Evolutionary conservation across 2,329 filamentous ascomycete species (phyloP).

Genomic region (Coniochaeta pulveracea): DNA sequence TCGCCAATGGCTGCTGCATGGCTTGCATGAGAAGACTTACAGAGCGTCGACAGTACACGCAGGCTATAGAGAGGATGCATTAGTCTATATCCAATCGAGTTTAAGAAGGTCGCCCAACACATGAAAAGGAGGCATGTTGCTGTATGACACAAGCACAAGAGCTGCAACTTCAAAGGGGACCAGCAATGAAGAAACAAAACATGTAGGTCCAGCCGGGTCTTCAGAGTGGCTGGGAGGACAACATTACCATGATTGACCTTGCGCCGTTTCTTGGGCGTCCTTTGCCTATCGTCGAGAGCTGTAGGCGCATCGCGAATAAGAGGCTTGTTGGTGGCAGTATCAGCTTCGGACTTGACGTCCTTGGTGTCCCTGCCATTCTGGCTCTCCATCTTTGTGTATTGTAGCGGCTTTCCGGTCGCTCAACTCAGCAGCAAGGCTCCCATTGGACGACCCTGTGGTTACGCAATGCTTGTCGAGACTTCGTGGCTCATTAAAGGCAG

Average conservation of each 20-base stretch:
- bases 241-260: slow-evolving; percentile 76
- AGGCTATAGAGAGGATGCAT: slow-evolving; percentile 48
- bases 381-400: slow-evolving; percentile 23
- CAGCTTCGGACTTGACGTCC: slow-evolving; percentile 25
- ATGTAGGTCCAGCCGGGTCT: slow-evolving; percentile 8
- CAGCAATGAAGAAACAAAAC: slow-evolving; percentile 10
- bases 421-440: slow-evolving; percentile 24
- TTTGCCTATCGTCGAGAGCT: slow-evolving; percentile 22
- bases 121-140: too few species aligned
- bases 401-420: slow-evolving; percentile 18
- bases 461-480: slow-evolving; percentile 30
- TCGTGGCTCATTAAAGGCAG: slow-evolving; percentile 28
- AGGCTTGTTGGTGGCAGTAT: slow-evolving; percentile 23
- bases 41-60: slow-evolving; percentile 83
- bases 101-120: too few species aligned
- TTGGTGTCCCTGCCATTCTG: slow-evolving; percentile 25
- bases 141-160: too few species aligned
- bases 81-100: too few species aligned
- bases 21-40: slow-evolving; percentile 45
- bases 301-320: slow-evolving; percentile 17
- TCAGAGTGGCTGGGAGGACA: slow-evolving; percentile 11
- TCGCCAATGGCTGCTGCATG: slow-evolving; percentile 11
- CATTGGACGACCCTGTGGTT: slow-evolving; percentile 32
- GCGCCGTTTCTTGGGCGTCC: slow-evolving; percentile 72
- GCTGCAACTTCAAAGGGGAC: slow-evolving; percentile 12